Base-by-base conservation (phyloP, 2,329 filamentous ascomycete genomes). In the Arthrobotrys megalospora region DNA sequence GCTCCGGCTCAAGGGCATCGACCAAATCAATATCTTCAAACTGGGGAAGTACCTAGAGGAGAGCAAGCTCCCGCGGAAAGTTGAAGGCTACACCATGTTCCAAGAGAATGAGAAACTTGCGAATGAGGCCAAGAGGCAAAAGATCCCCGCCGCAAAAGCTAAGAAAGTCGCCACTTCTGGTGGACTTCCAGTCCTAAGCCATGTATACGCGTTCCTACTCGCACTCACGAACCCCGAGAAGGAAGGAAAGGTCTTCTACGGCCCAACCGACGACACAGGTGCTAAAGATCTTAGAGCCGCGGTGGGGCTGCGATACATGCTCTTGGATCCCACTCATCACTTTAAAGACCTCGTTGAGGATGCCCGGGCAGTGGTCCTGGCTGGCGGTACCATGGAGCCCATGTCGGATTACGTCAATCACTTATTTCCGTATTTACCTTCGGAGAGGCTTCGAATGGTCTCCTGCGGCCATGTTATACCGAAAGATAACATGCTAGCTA, bases 381-480 rank as follows among this genome's bases (percentile, higher is more conserved):
- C 94, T 0, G 96, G 96, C 73, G 96, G 96, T 21, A 99, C 96
- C 28, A 98, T 99, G 96, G 97, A 96, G 1, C 96, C 96, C 0
- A 88, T 89, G 83, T 82, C 85, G 24, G 96, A 98, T 85, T 99
- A 97, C 84, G 90, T 89, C 41, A 88, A 91, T 3, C 93, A 97
- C 81, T 87, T 99, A 0, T 96, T 99, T 79, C 92, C 95, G 0
- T 91, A 92, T 60, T 84, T 97, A 0, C 83, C 88, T 0, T 81
- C 87, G 0, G 84, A 86, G 0, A 89, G 89, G 71, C 88, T 98
- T 52, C 91, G 88, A 8, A 97, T 93, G 0, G 88, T 97, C 34
- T 97, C 94, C 80, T 99, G 95, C 83, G 94, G 93, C 0, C 96
- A 99, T 84, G 94, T 99, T 53, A 96, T 99, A 67, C 95, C 96